Percentiles rank a stretch among this genome's conserved stretches.
phyloP scores from a whole-genome alignment of 805 yeast species.

The Lachancea quebecensis region DNA sequence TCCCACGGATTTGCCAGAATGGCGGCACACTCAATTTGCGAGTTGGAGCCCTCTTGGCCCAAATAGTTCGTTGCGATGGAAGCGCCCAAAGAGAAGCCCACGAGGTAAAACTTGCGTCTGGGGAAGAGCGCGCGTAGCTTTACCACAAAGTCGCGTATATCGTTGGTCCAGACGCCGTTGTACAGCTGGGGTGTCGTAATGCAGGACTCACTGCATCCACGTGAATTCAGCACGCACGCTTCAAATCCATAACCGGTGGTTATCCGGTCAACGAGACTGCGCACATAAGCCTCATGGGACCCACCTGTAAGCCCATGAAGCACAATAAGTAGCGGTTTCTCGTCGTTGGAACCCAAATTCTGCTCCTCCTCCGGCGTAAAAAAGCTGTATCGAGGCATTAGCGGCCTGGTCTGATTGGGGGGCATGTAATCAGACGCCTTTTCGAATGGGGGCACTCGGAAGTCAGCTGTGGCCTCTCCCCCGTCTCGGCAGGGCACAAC shows the following conservation, averaged over 20 bases:
- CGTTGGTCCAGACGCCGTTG: slow-evolving; percentile 67
- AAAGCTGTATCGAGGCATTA: slow-evolving; percentile 21
- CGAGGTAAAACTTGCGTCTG: slow-evolving; percentile 53
- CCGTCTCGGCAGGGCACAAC: slow-evolving; percentile 49
- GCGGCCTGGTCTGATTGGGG: slow-evolving; percentile 33
- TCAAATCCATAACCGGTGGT: slow-evolving; percentile 42
- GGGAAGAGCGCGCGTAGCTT: slow-evolving; percentile 49
- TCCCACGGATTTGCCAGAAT: slow-evolving; percentile 74
- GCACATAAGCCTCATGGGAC: slow-evolving; percentile 69
- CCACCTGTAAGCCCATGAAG: slow-evolving; percentile 83
- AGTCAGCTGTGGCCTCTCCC: slow-evolving; percentile 66
- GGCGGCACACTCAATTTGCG: slow-evolving; percentile 46
- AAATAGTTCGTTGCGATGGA: slow-evolving; percentile 63
- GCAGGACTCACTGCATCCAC: slow-evolving; percentile 71
- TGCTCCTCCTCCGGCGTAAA: slow-evolving; percentile 38
- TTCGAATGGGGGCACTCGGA: slow-evolving; percentile 40
- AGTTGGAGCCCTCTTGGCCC: slow-evolving; percentile 52
- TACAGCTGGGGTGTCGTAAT: slow-evolving; percentile 65
- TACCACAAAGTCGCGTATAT: slow-evolving; percentile 49
- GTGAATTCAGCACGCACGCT: slow-evolving; percentile 57
- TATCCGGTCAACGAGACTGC: slow-evolving; percentile 46
- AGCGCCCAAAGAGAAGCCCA: slow-evolving; percentile 82
- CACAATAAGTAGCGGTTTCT: slow-evolving; percentile 54
- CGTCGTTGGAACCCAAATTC: slow-evolving; percentile 26
- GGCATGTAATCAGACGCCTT: slow-evolving; percentile 19